phyloP scores from a whole-genome alignment of 768 basidiomycete genomes.

The Pholiota molesta region DNA sequence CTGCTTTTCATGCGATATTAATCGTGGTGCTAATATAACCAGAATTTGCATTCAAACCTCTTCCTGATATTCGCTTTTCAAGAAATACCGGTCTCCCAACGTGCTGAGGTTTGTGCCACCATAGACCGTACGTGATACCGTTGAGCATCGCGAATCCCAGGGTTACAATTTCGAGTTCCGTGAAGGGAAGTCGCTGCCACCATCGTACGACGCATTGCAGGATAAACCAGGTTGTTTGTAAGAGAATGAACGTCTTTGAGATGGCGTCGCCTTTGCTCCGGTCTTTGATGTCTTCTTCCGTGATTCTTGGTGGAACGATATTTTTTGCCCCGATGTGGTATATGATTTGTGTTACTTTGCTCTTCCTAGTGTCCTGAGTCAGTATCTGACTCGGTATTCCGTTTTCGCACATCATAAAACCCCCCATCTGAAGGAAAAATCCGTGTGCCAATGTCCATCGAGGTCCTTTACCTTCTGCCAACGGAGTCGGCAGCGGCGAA shows the following conservation, averaged over 20 bases:
- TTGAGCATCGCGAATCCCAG: conserved; percentile 34
- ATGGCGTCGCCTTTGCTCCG: conserved; percentile 35
- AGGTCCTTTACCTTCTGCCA: neutral
- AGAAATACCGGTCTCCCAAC: conserved; percentile 18
- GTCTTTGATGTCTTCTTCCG: conserved; percentile 23
- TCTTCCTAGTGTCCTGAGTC: neutral
- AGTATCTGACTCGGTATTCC: neutral
- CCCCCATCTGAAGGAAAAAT: conserved; percentile 24
- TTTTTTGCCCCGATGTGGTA: conserved; percentile 13
- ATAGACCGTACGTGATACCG: conserved; percentile 30
- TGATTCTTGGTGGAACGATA: conserved; percentile 20
- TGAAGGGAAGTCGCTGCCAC: conserved; percentile 27
- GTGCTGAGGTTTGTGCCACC: conserved; percentile 44
- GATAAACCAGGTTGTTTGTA: conserved; percentile 39
- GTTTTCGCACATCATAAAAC: conserved; percentile 25
- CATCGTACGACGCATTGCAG: conserved; percentile 30
- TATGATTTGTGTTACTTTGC: conserved; percentile 12
- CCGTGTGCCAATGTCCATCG: conserved; percentile 18
- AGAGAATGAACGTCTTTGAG: conserved; percentile 33
- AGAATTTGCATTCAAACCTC: too few species aligned
- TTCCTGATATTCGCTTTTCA: neutral
- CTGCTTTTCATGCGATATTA: too few species aligned
- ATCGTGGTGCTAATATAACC: too few species aligned
- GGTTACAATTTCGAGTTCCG: conserved; percentile 38
- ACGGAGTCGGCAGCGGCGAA: neutral